Conservation (phyloP, 257 asterid species). For the Solanum microdontum region DNA sequence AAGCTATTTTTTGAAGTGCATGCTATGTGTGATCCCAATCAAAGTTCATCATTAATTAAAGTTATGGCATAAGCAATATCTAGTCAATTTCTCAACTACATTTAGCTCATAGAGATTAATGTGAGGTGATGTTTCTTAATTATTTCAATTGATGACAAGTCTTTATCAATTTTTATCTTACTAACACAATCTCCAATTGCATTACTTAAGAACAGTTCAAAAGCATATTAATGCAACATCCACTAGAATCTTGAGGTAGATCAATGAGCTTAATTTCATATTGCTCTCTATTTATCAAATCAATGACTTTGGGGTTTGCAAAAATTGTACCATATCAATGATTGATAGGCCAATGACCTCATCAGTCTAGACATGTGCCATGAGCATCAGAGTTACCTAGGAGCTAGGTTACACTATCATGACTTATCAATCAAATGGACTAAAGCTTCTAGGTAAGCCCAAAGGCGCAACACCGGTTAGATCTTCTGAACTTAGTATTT, state of each 20-base stretch:
- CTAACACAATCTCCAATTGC: neutral
- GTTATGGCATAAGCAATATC: neutral
- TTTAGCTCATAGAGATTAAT: neutral
- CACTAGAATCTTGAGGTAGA: neutral
- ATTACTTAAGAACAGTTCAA: constrained; percentile 3
- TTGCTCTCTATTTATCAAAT: neutral
- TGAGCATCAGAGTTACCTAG: neutral
- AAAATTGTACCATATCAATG: neutral
- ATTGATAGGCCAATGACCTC: neutral
- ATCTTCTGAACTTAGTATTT: neutral
- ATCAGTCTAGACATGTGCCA: neutral
- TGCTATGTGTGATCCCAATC: neutral
- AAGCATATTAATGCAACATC: constrained; percentile 8
- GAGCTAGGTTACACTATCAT: neutral
- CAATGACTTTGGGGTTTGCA: no score
- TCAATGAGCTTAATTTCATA: neutral
- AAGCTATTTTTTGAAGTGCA: neutral
- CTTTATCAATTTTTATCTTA: neutral
- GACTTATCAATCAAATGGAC: neutral
- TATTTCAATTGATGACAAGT: neutral
- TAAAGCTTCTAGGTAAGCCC: neutral
- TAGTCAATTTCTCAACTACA: neutral
- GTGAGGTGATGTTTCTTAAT: neutral
- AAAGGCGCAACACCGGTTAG: neutral
- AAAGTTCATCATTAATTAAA: neutral